Conservation (phyloP, 495 filamentous ascomycete species). For the Penicillium maclennaniae region DNA sequence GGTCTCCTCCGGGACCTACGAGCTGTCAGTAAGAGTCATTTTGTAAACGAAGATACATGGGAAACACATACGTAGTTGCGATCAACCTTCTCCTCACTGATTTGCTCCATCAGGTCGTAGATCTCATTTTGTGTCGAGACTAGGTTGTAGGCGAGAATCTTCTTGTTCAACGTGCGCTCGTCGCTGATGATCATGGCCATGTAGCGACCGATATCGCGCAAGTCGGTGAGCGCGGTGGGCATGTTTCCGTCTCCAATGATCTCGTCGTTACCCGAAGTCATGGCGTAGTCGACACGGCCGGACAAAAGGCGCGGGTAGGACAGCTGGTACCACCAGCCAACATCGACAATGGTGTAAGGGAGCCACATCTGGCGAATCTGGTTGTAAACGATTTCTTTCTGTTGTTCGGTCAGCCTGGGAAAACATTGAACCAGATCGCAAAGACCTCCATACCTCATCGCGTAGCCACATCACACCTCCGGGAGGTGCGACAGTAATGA, state of each 20-base stretch:
- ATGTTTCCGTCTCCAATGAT: slow-evolving; percentile 50
- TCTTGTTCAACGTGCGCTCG: slow-evolving; percentile 54
- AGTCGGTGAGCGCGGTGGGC: slow-evolving; percentile 46
- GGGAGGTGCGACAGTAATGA: slow-evolving; percentile 46
- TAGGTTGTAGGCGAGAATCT: slow-evolving; percentile 51
- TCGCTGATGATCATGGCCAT: slow-evolving; percentile 54
- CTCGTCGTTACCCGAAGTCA: slow-evolving; percentile 41
- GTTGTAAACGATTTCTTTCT: slow-evolving; percentile 56
- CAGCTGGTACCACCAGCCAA: slow-evolving; percentile 59
- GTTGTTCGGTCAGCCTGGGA: neutral
- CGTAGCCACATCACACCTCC: slow-evolving; percentile 46
- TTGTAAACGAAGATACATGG: neutral
- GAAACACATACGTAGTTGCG: slow-evolving; percentile 44
- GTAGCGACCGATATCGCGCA: slow-evolving; percentile 54
- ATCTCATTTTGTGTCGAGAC: slow-evolving; percentile 49
- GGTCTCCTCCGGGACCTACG: slow-evolving; percentile 40
- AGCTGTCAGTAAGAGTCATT: neutral
- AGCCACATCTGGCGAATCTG: slow-evolving; percentile 49
- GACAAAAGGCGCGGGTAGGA: slow-evolving; percentile 48
- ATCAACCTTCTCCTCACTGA: slow-evolving; percentile 52
- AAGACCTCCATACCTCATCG: slow-evolving; percentile 38
- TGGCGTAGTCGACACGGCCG: slow-evolving; percentile 50
- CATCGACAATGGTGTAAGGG: slow-evolving; percentile 59
- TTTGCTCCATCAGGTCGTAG: slow-evolving; percentile 45
- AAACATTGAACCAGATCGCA: neutral